A percentile compares a stretch with the other conserved stretches of the same genome.
Conservation (phyloP, 1,284 basidiomycete species). For the Austropuccinia psidii region DNA sequence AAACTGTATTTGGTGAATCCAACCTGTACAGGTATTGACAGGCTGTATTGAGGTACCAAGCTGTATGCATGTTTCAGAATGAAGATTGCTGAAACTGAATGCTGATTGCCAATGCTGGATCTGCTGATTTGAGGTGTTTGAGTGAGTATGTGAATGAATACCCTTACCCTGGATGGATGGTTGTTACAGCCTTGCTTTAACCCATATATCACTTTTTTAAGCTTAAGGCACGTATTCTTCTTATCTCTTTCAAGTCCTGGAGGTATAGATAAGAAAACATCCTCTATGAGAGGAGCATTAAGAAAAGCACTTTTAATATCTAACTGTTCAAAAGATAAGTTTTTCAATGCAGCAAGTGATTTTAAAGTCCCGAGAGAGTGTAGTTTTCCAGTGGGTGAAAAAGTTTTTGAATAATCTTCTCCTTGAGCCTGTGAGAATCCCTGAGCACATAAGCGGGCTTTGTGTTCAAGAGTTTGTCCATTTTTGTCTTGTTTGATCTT, state of each 20-base stretch:
- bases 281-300: neutral
- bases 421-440: neutral
- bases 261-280: neutral
- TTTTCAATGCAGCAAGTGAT: neutral
- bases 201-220: neutral
- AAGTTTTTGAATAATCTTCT: neutral
- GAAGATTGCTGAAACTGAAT: too few relatives aligned
- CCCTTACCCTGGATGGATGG: too few relatives aligned
- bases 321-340: neutral
- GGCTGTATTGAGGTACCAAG: too few relatives aligned
- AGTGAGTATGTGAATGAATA: too few relatives aligned
- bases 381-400: neutral
- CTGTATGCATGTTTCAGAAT: too few relatives aligned
- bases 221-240: neutral
- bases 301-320: neutral
- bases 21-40: too few relatives aligned
- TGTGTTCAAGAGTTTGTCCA: neutral
- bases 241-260: neutral
- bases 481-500: neutral
- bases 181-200: too few relatives aligned
- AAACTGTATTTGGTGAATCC: too few relatives aligned
- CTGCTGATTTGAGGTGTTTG: too few relatives aligned
- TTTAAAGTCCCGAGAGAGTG: neutral
- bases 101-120: too few relatives aligned
- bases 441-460: neutral